These are phyloP conservation scores for Phaffia rhodozyma DNA, from an alignment of 1,284 basidiomycete species.

Conservation along the genomic window DNA sequence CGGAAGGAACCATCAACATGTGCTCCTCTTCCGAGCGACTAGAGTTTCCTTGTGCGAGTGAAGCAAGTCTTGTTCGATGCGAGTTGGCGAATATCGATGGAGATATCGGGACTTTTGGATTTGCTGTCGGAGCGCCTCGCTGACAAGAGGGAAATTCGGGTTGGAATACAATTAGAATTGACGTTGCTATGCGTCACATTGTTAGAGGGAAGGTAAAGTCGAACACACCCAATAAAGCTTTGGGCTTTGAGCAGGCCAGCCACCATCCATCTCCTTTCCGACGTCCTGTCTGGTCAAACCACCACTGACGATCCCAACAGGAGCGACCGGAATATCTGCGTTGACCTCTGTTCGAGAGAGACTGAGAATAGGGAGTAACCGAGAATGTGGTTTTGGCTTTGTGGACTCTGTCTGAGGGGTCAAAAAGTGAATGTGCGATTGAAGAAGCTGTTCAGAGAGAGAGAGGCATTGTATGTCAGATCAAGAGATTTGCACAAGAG, in stretches of 20 bases:
- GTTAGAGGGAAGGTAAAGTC: not conserved
- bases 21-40: constrained; percentile 24
- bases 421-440: constrained; percentile 11
- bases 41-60: constrained; percentile 26
- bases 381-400: constrained; percentile 34
- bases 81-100: constrained; percentile 32
- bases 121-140: constrained; percentile 34
- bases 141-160: constrained; percentile 10
- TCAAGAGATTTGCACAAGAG: not conserved
- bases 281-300: constrained; percentile 28
- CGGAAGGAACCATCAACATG: constrained; percentile 29
- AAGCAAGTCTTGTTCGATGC: constrained; percentile 35
- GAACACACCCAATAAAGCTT: constrained; percentile 36
- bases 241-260: constrained; percentile 31
- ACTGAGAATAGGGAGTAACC: constrained; percentile 33
- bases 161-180: not conserved
- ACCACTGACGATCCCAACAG: constrained; percentile 31
- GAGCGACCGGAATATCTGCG: constrained; percentile 36
- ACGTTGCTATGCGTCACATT: not conserved
- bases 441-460: constrained; percentile 2
- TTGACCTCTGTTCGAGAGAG: constrained; percentile 33
- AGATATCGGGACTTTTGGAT: constrained; percentile 31
- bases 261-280: constrained; percentile 28
- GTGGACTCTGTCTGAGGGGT: constrained; percentile 18
- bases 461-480: not conserved